A percentile compares a stretch with the other conserved stretches of the same genome.
These are phyloP conservation scores for Hyphopichia wangnamkhiaoensis DNA, from an alignment of 1,139 yeast genomes.

Conservation along the genomic window DNA sequence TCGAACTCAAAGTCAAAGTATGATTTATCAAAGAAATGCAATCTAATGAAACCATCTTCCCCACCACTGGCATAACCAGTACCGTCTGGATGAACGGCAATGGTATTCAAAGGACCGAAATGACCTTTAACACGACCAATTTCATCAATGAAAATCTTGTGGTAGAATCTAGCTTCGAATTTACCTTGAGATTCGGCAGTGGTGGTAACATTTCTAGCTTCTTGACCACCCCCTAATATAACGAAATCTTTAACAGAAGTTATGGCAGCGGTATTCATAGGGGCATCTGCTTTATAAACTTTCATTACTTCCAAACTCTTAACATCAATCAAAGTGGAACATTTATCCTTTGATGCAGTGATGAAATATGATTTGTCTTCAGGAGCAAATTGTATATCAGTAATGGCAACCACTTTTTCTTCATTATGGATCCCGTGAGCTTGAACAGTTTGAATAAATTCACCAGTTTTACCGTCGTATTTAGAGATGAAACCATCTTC, in stretches of 20 bases:
- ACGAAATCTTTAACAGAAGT: conserved; percentile 92
- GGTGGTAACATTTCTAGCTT: conserved; percentile 96
- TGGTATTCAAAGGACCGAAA: conserved; percentile 95
- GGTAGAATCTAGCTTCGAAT: conserved; percentile 95
- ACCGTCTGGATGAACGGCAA: conserved; percentile 95
- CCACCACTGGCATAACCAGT: conserved; percentile 94
- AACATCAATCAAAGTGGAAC: conserved; percentile 77
- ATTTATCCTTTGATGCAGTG: conserved; percentile 91
- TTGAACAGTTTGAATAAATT: conserved; percentile 55
- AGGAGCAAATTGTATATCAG: conserved; percentile 85
- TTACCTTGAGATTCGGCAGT: conserved; percentile 93
- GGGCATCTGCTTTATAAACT: conserved; percentile 84
- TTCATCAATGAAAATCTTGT: conserved; percentile 92
- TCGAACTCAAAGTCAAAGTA: conserved; percentile 92
- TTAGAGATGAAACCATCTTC: conserved; percentile 83
- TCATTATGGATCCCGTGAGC: conserved; percentile 70
- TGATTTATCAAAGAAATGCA: conserved; percentile 89
- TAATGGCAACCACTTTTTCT: conserved; percentile 53
- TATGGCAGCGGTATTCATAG: conserved; percentile 93
- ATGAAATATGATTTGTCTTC: conserved; percentile 86
- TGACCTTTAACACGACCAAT: conserved; percentile 98
- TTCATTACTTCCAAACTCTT: conserved; percentile 74
- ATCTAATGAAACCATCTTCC: conserved; percentile 96
- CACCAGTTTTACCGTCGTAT: conserved; percentile 76
- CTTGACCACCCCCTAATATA: conserved; percentile 98